A percentile compares a stretch with the other conserved stretches of the same genome.
Evolutionary conservation across 176 grass and related monocot genomes (phyloP).

Genomic region (Phoenix roebelenii): DNA sequence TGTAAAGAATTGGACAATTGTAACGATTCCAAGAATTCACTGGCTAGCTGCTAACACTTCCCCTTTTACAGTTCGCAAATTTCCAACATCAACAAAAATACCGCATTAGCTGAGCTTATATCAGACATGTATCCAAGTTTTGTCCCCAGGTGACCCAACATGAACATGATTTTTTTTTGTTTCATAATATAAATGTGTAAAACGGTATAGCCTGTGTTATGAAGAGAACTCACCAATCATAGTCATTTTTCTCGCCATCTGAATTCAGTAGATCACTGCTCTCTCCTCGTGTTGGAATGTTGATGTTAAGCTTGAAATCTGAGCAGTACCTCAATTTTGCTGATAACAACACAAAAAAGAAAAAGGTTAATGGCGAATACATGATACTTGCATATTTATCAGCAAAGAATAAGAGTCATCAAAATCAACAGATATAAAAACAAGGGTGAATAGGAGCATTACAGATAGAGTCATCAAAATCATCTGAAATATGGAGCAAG

Average conservation of each 20-base stretch:
- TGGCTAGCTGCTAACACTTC: too few species aligned
- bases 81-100: too few species aligned
- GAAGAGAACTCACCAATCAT: constrained; percentile 65
- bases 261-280: constrained; percentile 66
- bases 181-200: background rate
- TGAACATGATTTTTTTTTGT: too few species aligned
- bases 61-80: too few species aligned
- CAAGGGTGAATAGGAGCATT: constrained; percentile 16
- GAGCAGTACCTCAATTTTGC: constrained; percentile 75
- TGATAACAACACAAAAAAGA: constrained; percentile 20
- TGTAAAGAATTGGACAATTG: too few species aligned
- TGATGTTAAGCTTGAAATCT: constrained; percentile 59
- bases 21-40: too few species aligned
- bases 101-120: too few species aligned
- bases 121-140: too few species aligned
- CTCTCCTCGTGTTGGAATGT: constrained; percentile 46
- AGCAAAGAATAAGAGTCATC: background rate
- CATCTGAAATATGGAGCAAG: constrained; percentile 61
- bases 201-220: constrained; percentile 16
- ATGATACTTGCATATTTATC: constrained; percentile 11
- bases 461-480: constrained; percentile 86
- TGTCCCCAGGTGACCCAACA: too few species aligned
- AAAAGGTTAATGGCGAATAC: constrained; percentile 18
- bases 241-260: constrained; percentile 84
- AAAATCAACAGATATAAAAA: background rate